Evolutionary conservation across 352 stramenopile species (phyloP).

Genomic region (Pythium monospermum): DNA sequence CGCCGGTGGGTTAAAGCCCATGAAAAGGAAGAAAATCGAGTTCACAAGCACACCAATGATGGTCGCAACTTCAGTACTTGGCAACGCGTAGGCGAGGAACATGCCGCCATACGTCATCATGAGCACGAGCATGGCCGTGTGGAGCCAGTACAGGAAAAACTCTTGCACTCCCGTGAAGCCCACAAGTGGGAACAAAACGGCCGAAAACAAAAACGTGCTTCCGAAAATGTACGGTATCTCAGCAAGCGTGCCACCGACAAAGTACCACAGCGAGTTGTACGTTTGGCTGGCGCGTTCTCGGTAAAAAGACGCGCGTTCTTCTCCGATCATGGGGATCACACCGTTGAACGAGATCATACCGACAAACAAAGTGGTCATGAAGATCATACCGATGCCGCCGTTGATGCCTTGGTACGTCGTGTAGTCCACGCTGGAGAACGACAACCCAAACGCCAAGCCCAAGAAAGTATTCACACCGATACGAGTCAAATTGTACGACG

Average conservation of each 20-base stretch:
- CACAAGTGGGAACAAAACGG: slow-evolving; percentile 59
- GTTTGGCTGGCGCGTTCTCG: slow-evolving; percentile 81
- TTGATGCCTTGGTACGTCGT: slow-evolving; percentile 24
- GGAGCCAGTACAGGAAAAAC: slow-evolving; percentile 58
- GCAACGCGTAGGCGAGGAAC: slow-evolving; percentile 48
- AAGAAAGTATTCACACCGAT: slow-evolving; percentile 48
- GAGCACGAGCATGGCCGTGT: slow-evolving; percentile 48
- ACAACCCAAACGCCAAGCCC: slow-evolving; percentile 53
- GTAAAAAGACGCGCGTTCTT: slow-evolving; percentile 84
- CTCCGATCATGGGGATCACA: slow-evolving; percentile 50
- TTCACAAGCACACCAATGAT: slow-evolving; percentile 33
- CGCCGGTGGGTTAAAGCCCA: slow-evolving; percentile 29
- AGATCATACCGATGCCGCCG: slow-evolving; percentile 54
- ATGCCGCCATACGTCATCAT: slow-evolving; percentile 62
- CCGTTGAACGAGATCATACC: slow-evolving; percentile 55
- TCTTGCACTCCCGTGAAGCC: slow-evolving; percentile 24
- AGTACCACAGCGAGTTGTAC: slow-evolving; percentile 78
- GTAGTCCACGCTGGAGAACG: slow-evolving; percentile 35
- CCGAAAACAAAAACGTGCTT: slow-evolving; percentile 23
- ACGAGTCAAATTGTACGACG: slow-evolving; percentile 68
- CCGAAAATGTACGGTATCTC: slow-evolving; percentile 51
- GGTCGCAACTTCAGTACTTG: slow-evolving; percentile 27
- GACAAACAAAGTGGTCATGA: slow-evolving; percentile 61
- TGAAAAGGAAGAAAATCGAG: slow-evolving; percentile 44
- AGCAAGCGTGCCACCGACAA: slow-evolving; percentile 40